phyloP scores from a whole-genome alignment of 345 rosid species.

The Populus ilicifolia region DNA sequence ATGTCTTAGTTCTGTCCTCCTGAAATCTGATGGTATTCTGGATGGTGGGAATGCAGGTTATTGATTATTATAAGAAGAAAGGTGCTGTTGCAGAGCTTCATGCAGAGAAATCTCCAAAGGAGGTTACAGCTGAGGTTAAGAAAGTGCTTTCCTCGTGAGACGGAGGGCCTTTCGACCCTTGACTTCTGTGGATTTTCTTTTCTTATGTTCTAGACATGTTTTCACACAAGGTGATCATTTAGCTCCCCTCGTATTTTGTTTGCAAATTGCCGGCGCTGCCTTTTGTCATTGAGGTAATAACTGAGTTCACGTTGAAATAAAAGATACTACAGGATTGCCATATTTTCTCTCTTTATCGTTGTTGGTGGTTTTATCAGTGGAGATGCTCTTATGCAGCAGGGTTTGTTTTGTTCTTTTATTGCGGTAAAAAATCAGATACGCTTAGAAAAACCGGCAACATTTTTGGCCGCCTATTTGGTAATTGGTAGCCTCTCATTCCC shows the following conservation, averaged over 20 bases:
- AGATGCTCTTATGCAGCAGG: neutral
- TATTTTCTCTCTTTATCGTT: neutral
- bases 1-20: too few species aligned
- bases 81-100: slow-evolving; percentile 62
- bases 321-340: neutral
- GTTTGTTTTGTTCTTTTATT: too few species aligned
- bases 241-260: neutral
- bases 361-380: neutral
- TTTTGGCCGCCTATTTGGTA: neutral
- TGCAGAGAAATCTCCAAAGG: slow-evolving; percentile 78
- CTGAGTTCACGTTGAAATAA: slow-evolving; percentile 19
- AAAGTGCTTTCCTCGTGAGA: slow-evolving; percentile 49
- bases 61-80: slow-evolving; percentile 71
- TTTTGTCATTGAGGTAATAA: slow-evolving; percentile 8
- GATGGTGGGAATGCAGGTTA: slow-evolving; percentile 48
- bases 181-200: neutral
- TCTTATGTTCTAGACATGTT: slow-evolving; percentile 3
- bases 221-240: neutral
- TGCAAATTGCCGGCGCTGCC: slow-evolving; percentile 15
- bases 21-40: neutral
- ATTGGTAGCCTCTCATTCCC: too few species aligned
- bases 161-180: neutral
- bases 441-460: too few species aligned
- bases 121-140: slow-evolving; percentile 69
- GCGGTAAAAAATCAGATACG: neutral